These are phyloP conservation scores for Daedaleopsis nitida DNA, from an alignment of 768 basidiomycete genomes.

Conservation along the genomic window DNA sequence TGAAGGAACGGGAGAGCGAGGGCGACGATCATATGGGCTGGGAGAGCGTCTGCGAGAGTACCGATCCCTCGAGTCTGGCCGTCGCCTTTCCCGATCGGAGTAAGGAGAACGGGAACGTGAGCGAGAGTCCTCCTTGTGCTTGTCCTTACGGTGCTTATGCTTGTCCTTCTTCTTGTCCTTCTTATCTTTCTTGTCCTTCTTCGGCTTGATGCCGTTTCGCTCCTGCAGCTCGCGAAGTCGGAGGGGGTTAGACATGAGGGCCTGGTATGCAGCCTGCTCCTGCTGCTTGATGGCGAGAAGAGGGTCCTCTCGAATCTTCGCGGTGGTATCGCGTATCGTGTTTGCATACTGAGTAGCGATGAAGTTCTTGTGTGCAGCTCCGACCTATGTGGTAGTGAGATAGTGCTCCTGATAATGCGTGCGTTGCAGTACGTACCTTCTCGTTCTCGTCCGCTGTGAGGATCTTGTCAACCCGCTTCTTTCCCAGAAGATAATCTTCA, in stretches of 20 bases:
- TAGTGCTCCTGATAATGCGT: constrained; percentile 12
- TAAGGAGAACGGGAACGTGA: constrained; percentile 27
- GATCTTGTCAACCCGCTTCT: constrained; percentile 97
- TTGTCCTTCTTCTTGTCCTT: constrained; percentile 60
- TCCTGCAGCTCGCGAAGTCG: constrained; percentile 82
- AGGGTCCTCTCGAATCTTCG: constrained; percentile 97
- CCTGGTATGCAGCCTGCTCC: constrained; percentile 90
- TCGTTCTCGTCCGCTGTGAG: constrained; percentile 90
- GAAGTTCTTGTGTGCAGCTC: constrained; percentile 88
- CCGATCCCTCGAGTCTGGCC: constrained; percentile 32
- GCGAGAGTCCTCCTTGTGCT: constrained; percentile 28
- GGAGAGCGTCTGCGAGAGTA: constrained; percentile 41
- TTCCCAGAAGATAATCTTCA: constrained; percentile 95
- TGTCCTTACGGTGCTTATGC: constrained; percentile 31
- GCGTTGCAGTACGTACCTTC: constrained; percentile 50
- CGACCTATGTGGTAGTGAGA: constrained; percentile 50
- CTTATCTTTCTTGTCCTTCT: constrained; percentile 71
- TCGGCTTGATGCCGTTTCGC: constrained; percentile 77
- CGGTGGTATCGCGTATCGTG: constrained; percentile 78
- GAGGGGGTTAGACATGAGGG: constrained; percentile 83
- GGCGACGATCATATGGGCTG: constrained; percentile 48
- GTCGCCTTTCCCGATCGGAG: constrained; percentile 36
- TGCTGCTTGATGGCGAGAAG: constrained; percentile 97
- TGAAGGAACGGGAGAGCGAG: constrained; percentile 48
- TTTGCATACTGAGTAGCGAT: constrained; percentile 97